A percentile compares a stretch with the other conserved stretches of the same genome.
Conservation (phyloP, 768 basidiomycete species). For the Chalciporus sphaerocephalus region DNA sequence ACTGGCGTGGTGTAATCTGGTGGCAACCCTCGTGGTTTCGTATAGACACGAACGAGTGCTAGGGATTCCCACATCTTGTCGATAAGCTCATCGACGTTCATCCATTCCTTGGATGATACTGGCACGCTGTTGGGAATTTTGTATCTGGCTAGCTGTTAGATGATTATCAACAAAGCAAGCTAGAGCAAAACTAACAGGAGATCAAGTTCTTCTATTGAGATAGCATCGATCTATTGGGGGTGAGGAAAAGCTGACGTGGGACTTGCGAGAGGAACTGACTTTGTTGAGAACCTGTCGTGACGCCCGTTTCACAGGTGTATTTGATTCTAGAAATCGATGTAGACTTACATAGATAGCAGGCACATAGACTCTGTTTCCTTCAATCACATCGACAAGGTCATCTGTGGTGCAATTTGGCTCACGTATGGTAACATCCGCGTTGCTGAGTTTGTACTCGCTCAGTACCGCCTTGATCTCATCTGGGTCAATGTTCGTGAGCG, state of each 20-base stretch:
- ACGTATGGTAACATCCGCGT: conserved; percentile 88
- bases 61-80: conserved; percentile 92
- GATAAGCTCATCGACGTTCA: conserved; percentile 93
- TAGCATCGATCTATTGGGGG: conserved; percentile 80
- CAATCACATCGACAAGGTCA: conserved; percentile 95
- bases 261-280: conserved; percentile 37
- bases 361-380: conserved; percentile 95
- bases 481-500: conserved; percentile 90
- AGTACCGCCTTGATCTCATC: conserved; percentile 95
- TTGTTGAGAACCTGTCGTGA: conserved; percentile 70
- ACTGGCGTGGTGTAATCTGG: conserved; percentile 93
- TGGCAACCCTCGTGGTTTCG: conserved; percentile 85
- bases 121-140: conserved; percentile 96
- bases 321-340: neutral
- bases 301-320: neutral
- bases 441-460: conserved; percentile 88
- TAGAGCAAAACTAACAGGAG: conserved; percentile 52
- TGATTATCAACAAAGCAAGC: neutral
- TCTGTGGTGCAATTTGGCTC: conserved; percentile 90
- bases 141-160: conserved; percentile 44
- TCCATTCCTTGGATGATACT: conserved; percentile 89
- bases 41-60: conserved; percentile 92
- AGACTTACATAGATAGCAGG: conserved; percentile 80
- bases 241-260: neutral
- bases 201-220: conserved; percentile 97